Base-by-base conservation (phyloP, 352 stramenopile genomes). In the Phytophthora constricta region DNA sequence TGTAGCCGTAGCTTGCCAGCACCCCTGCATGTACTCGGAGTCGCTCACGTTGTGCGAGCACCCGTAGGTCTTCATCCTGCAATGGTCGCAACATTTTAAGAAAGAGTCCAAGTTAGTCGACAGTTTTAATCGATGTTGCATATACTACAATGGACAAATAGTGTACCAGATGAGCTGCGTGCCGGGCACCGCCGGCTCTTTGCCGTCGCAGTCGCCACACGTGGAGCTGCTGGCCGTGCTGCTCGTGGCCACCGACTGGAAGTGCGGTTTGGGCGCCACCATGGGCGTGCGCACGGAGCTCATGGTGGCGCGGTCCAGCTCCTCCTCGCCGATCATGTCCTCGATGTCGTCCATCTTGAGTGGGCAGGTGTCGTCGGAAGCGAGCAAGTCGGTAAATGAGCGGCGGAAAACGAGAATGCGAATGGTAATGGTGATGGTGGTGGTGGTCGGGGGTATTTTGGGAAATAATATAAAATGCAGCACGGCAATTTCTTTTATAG, bases 21-120 rank as follows among this genome's bases (percentile, higher is more conserved):
- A 97, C 74, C 43, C 93, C 93, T 92, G 79, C 93, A 98, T 98
- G 77, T 98, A 98, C 74, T 98, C 93, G 54, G 84, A 92, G 75
- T 98, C 93, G 65, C 80, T 94, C 54, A 97, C 87, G 53, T 98
- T 98, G 80, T 98, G 93, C 52, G 89, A 90, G 68, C 93, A 98
- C 52, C 93, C 93, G 65, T 96, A 98, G 28, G 91, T 98, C 62
- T 93, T 93, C 23, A 96, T 80, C 87, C 81, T 87, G 41, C n/a
- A 37, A 8, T n/a, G n/a, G n/a, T n/a, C n/a, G n/a, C n/a, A n/a
- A n/a, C n/a, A n/a, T n/a, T n/a, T n/a, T n/a, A n/a, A n/a, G n/a
- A n/a, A n/a, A n/a, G n/a, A n/a, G n/a, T n/a, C n/a, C n/a, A n/a
- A n/a, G n/a, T n/a, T n/a, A n/a, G n/a, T n/a, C n/a, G n/a, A n/a